Evolutionary conservation across 2,329 filamentous ascomycete species (phyloP), one percentile per base, ranked within the genome.

Genomic region (Aspergillus hortae): DNA sequence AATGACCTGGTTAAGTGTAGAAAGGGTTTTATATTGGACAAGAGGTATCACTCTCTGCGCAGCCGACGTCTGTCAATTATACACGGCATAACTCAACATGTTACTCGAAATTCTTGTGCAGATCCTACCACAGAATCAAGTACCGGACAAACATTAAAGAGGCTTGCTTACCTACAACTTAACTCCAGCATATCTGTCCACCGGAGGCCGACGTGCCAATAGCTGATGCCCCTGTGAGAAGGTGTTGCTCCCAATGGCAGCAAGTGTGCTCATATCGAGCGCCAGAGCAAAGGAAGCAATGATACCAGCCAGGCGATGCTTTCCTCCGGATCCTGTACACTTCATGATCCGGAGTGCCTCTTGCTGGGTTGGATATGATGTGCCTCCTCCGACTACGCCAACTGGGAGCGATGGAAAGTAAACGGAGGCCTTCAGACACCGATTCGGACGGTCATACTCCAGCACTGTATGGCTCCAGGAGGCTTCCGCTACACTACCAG

Each of bases 351-450:
- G 48, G 36, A 67, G 50, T 1, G 57, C 57, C 49, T 67, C 63
- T 43, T 48, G 56, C 49, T 67, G 63, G 1, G 59, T 62, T 7
- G 54, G 46, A 48, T 62, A 62, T 2, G 43, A 25, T 2, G 61
- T 65, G 9, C 62, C 62, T 6, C 64, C 65, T 14, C 64, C 64
- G 7, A 63, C 49, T 4, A 53, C 58, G 4, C 63, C 62, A 23
- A 67, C 60, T n/a, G 62, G 52, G 6, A 67, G 46, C 5, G 55
- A 64, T n/a, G 60, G 63, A 6, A 67, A 57, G 49, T 63, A 65
- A 12, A 61, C 30, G 14, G 55, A 59, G 19, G 66, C 17, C 7
- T 49, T 58, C n/a, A 67, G 38, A 4, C 58, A 54, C 35, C 56
- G 45, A 1, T 54, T 61, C 27, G 56, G 51, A 6, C 21, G 32